Evolutionary conservation across 2,329 filamentous ascomycete genomes (phyloP), one percentile per base, ranked within the genome.

Genomic region (Aciculosporium take): DNA sequence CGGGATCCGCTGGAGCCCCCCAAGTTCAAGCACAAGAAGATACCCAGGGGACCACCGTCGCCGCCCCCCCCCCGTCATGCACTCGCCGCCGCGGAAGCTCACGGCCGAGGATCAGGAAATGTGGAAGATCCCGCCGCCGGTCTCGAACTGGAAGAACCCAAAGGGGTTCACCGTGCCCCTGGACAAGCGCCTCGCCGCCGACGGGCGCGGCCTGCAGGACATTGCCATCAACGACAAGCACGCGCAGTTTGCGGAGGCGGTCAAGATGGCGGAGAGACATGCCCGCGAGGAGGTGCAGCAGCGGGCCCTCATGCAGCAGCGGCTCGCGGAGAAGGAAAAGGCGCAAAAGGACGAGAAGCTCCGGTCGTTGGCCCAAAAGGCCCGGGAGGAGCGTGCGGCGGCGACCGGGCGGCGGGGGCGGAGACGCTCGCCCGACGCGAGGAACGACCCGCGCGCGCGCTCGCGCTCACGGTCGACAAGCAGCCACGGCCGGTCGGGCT

Each of bases 111-210:
- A 98, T 53, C 89, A 96, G 61, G 91, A 96, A 60, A 85, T 84
- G 45, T 98, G 91, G 91, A 87, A 81, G 55, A 95, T 77, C 31
- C 73, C 71, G 0, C 87, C 89, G 2, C 84, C 89, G 0, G 81
- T 98, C 2, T 94, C 85, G 17, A 96, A 96, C 61, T 98, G 91
- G 91, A 98, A 98, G 74, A 98, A 98, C 60, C 85, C 89, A 1
- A 96, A 96, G 66, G 91, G 91, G 53, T 98, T 94, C 57, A 98
- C 91, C 0, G 85, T 98, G 1, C 86, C 91, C 0, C 63, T 98
- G 39, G 91, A 98, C 60, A 98, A 98, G 68, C 81, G 91, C 56
- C 66, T 98, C 51, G 91, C 91, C 15, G 89, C 91, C 7, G 89
- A 96, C 59, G 91, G 91, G 10, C 75, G 91, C 53, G 86, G 86